phyloP scores from a whole-genome alignment of 2,329 filamentous ascomycete genomes.

The Aureobasidium sp. region DNA sequence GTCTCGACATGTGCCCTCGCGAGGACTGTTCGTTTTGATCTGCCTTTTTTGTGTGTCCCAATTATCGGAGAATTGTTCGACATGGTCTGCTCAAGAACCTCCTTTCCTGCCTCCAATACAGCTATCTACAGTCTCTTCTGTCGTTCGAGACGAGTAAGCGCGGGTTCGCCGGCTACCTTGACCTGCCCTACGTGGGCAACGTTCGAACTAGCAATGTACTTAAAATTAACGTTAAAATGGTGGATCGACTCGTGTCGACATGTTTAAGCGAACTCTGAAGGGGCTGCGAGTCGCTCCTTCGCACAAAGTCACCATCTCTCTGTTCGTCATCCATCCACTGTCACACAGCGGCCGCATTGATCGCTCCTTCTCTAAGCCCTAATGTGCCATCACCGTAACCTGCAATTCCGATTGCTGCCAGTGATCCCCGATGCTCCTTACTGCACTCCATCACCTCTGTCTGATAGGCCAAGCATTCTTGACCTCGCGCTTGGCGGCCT shows the following conservation, averaged over 20 bases:
- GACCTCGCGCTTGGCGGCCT: constrained; percentile 10
- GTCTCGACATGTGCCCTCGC: background rate
- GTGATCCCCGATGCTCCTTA: background rate
- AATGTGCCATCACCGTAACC: background rate
- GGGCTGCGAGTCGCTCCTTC: background rate
- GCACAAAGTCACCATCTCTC: background rate
- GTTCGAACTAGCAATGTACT: background rate
- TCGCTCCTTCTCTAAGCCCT: background rate
- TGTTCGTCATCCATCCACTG: background rate
- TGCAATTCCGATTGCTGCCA: background rate
- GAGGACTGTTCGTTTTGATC: background rate
- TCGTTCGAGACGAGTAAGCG: background rate
- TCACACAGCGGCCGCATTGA: background rate
- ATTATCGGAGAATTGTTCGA: background rate
- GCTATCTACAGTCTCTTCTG: background rate
- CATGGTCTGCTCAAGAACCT: background rate
- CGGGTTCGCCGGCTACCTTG: background rate
- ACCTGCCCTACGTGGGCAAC: background rate
- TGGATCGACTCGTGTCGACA: constrained; percentile 1
- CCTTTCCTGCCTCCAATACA: background rate
- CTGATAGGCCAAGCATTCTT: constrained; percentile 10
- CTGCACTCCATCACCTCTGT: background rate
- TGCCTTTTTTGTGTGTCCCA: background rate
- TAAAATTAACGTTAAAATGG: constrained; percentile 4
- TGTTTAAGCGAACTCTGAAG: background rate